Conservation (phyloP, 441 rosid genomes). For the Breynia disticha region DNA sequence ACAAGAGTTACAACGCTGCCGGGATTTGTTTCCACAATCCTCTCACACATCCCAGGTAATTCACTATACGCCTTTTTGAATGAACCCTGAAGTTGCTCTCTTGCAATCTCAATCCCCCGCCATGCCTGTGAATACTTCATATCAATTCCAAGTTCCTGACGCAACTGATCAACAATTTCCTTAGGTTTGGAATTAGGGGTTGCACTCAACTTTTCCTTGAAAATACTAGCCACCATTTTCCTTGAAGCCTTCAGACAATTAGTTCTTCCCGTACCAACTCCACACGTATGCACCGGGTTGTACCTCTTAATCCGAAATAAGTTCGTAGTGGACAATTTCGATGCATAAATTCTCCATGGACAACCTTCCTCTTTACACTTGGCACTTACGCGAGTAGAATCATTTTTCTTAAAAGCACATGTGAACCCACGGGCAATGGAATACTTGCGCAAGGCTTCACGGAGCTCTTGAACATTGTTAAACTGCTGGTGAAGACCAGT, state of each 20-base stretch:
- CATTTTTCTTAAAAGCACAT: conserved; percentile 36
- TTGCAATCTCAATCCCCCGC: conserved; percentile 45
- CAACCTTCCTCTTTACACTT: conserved; percentile 41
- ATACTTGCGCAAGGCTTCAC: conserved; percentile 39
- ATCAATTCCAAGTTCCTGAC: conserved; percentile 38
- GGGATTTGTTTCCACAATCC: conserved; percentile 36
- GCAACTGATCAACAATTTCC: conserved; percentile 40
- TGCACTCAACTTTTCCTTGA: conserved; percentile 37
- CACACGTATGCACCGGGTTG: conserved; percentile 32
- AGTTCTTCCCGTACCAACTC: conserved; percentile 19
- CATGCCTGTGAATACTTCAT: conserved; percentile 41
- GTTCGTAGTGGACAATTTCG: conserved; percentile 30
- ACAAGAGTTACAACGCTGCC: conserved; percentile 30
- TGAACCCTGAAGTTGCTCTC: conserved; percentile 40
- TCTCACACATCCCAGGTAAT: conserved; percentile 38
- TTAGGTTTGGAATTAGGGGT: conserved; percentile 40
- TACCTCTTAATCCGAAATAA: conserved; percentile 35
- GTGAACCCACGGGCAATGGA: conserved; percentile 40
- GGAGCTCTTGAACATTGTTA: conserved; percentile 35
- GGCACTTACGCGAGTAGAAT: conserved; percentile 33
- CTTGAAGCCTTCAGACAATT: conserved; percentile 27
- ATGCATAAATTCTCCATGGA: conserved; percentile 42
- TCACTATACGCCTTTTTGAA: conserved; percentile 35
- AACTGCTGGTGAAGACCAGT: conserved; percentile 50
- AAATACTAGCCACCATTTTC: conserved; percentile 35